Conservation (phyloP, 1,139 yeast species). For the Lodderomyces theae region DNA sequence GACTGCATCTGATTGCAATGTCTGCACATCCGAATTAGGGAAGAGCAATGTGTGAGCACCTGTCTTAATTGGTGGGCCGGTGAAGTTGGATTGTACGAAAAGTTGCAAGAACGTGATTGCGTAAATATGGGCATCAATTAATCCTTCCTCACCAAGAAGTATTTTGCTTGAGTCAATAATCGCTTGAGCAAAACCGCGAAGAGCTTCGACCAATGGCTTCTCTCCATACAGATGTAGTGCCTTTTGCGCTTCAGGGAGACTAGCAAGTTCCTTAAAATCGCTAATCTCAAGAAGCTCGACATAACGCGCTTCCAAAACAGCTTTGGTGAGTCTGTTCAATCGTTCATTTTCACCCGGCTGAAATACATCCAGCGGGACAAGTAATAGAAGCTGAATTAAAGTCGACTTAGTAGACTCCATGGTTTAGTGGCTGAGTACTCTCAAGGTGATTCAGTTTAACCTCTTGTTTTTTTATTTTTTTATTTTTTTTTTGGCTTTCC, state of each 20-base stretch:
- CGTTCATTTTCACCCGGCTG: conserved; percentile 4
- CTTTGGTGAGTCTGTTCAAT: conserved; percentile 5
- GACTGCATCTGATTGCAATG: conserved; percentile 33
- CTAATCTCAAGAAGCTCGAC: conserved; percentile 10
- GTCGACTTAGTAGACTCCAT: conserved; percentile 12
- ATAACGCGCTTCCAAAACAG: conserved; percentile 12
- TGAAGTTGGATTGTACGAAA: conserved; percentile 73
- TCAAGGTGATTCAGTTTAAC: too few species aligned
- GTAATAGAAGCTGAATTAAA: conserved; percentile 12
- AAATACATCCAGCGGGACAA: conserved; percentile 14
- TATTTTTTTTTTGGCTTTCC: conserved; percentile 1
- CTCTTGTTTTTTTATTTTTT: not conserved
- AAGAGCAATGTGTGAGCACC: conserved; percentile 34
- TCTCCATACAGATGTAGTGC: conserved; percentile 22
- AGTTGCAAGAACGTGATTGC: conserved; percentile 64
- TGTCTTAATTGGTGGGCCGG: conserved; percentile 69
- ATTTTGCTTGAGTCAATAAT: conserved; percentile 11
- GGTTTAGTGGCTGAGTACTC: not conserved
- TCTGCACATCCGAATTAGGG: conserved; percentile 25
- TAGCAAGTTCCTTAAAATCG: conserved; percentile 13
- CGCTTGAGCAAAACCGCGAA: conserved; percentile 20
- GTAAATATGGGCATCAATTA: conserved; percentile 30
- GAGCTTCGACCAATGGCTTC: conserved; percentile 18
- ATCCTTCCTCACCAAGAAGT: conserved; percentile 13
- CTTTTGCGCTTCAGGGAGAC: conserved; percentile 12